Evolutionary conservation across 495 filamentous ascomycete genomes (phyloP), one percentile per base, ranked within the genome.

Genomic region (Penicillium cosmopolitanum): DNA sequence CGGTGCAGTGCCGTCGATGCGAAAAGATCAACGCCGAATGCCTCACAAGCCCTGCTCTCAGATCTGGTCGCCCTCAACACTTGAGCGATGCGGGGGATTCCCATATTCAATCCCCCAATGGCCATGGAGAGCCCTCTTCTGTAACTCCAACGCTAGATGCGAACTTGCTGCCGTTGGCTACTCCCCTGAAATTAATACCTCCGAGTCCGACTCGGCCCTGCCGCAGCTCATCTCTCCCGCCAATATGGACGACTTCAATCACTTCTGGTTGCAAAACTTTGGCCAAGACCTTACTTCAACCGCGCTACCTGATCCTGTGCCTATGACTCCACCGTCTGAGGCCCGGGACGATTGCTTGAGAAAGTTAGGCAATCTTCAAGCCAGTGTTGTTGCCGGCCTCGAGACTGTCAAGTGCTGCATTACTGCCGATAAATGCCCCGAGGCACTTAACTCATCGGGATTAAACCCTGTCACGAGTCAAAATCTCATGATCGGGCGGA

Each of bases 11-110:
- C n/a, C 53, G 25, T 2, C 53, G 53, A 35, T 55, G 53, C 28
- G 53, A 55, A 31, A 55, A 55, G 21, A 21, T 38, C 25, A 18
- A 55, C 25, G 38, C 25, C 21, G 38, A 55, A 28, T 55, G 53
- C 31, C 4, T 55, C 23, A 55, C 31, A 18, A 38, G 53, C 38
- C 53, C 53, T 55, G 53, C 53, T 0, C 25, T 48, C 11, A 33
- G 28, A 35, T 55, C 38, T 15, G n/a, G 53, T 11, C 53, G 38
- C 13, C 38, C 46, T 8, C 46, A 48, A 11, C 46, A 48, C 7
- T 15, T 25, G 10, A n/a, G 21, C 21, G 19, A 28, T 48, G n/a
- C 46, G 8, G 21, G 5, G 12, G 5, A n/a, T 10, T 13, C 18
- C 21, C 7, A 28, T 6, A 48, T 48, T 23, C 21, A 12, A 28